Base-by-base conservation (phyloP, 108 stramenopile species). In the Nitzschia sp. region DNA sequence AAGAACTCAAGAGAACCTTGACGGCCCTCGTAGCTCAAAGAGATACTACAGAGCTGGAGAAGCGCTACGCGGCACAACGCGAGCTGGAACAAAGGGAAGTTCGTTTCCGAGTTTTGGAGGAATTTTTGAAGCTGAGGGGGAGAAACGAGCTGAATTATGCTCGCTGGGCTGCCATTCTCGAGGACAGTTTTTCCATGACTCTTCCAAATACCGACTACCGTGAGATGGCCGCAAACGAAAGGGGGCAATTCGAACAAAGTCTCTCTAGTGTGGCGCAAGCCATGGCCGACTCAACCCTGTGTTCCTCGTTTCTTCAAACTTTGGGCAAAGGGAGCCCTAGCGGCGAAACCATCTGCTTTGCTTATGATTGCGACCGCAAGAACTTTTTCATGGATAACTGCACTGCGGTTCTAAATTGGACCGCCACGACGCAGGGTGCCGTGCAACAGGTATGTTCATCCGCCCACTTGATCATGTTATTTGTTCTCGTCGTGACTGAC, bases 1-100 rank as follows among this genome's bases (percentile, higher is more conserved):
- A 92, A 55, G 92, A 96, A 55, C 78, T 96, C 60, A 96, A 96
- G 77, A 77, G 85, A 17, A 94, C 93, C 11, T 78, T 94, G 16
- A 87, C 87, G 21, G 90, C 91, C 50, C 65, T 94, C 27, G 93
- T 94, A 19, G 69, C 87, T 0, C 87, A 93, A 48, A 73, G 92
- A 2, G 92, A 93, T 66, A 75, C 85, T 26, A 68, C 85, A 1
- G 89, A 90, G 8, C 65, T 88, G 19, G 84, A 93, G 47, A 83
- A 83, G 56, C 85, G 84, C 9, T 78, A 84, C 75, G 72, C 60
- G 53, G 75, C 59, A 56, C 88, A 89, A 48, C 79, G 89, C 1
- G 88, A 93, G 38, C 45, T 86, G 28, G 92, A 93, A 58, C 85
- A 86, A 58, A 67, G 89, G 11, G 92, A 93, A 69, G 92, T 93